Conservation (phyloP, 176 grass and related monocot genomes). For the Carex parvula region DNA sequence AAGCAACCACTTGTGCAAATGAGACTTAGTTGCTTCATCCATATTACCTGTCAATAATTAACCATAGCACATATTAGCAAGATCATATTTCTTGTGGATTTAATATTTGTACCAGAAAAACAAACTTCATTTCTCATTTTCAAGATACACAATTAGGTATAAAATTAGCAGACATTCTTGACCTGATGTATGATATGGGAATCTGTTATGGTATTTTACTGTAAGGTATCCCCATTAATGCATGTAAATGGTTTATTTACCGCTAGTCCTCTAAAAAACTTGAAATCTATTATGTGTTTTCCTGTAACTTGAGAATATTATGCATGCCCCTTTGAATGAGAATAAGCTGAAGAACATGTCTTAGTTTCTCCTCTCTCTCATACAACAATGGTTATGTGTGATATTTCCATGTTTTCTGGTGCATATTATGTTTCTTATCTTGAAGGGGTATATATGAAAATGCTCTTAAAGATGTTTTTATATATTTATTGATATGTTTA, state of each 20-base stretch:
- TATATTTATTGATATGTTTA: constrained; percentile 3
- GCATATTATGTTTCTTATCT: background rate
- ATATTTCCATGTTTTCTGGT: background rate
- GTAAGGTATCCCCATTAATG: background rate
- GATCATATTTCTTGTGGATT: no score
- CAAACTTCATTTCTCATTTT: no score
- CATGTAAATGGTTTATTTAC: background rate
- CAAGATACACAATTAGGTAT: background rate
- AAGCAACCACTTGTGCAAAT: no score
- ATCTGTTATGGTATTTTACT: background rate
- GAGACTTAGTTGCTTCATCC: no score
- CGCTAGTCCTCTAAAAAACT: background rate
- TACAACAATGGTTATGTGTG: background rate
- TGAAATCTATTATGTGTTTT: background rate
- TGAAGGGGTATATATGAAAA: background rate
- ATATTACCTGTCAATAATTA: no score
- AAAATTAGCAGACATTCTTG: background rate
- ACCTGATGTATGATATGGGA: background rate
- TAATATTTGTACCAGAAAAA: no score
- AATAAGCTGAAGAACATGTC: background rate
- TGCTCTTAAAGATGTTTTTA: background rate
- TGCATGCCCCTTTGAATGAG: background rate
- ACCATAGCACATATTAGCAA: no score
- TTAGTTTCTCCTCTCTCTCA: background rate
- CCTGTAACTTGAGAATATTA: background rate